A percentile compares a stretch with the other conserved stretches of the same genome.
These are phyloP conservation scores for Daldinia bambusicola DNA, from an alignment of 495 filamentous ascomycete species.

Conservation along the genomic window DNA sequence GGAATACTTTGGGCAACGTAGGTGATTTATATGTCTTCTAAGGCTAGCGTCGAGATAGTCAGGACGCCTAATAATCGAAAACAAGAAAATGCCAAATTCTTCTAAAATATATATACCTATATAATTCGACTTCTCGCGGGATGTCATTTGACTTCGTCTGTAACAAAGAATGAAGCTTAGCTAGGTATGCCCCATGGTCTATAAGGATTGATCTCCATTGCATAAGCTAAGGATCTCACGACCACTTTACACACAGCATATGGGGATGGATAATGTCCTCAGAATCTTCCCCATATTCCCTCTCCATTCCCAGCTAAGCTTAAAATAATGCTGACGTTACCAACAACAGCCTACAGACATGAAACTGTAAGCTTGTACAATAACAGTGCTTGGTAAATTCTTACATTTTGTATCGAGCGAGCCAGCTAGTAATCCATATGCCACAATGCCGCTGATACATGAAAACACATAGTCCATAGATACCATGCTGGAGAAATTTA, in stretches of 20 bases:
- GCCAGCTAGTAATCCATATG: background rate
- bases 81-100: too few relatives aligned
- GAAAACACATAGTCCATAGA: background rate
- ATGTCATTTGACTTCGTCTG: background rate
- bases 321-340: constrained; percentile 8
- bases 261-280: background rate
- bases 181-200: background rate
- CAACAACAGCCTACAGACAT: background rate
- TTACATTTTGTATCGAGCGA: background rate
- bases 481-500: background rate
- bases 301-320: constrained; percentile 2
- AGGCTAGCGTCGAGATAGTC: background rate
- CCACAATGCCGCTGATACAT: background rate
- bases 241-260: background rate
- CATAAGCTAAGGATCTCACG: constrained; percentile 5
- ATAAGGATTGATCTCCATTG: background rate
- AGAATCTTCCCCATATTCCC: background rate
- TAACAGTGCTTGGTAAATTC: background rate
- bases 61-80: too few relatives aligned
- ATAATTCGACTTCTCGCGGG: too few relatives aligned
- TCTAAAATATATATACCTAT: too few relatives aligned
- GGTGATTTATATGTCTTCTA: background rate
- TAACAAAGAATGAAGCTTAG: background rate
- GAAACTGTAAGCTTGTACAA: background rate
- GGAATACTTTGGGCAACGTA: background rate